Conservation (phyloP, 306 rosid species). For the Vicia faba region DNA sequence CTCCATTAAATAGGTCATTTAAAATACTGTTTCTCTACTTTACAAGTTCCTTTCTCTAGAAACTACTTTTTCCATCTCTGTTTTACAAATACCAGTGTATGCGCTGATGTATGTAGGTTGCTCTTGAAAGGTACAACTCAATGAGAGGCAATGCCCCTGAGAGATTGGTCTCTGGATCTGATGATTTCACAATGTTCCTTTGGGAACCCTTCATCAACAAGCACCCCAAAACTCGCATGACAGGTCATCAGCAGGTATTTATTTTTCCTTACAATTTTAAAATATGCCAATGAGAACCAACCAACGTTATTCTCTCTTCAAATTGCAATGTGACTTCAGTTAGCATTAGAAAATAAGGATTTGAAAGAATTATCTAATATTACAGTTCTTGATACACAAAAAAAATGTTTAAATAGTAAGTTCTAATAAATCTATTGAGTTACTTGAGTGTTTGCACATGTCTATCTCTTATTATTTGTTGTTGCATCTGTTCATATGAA, state of each 20-base stretch:
- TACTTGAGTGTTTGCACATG: conserved; percentile 16
- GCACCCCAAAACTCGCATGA: conserved; percentile 88
- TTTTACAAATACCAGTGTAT: conserved; percentile 5
- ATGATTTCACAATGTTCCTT: conserved; percentile 95
- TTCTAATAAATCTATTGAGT: conserved; percentile 21
- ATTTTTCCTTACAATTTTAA: neutral
- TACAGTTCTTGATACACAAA: neutral
- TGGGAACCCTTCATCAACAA: conserved; percentile 94
- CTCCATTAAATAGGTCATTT: neutral
- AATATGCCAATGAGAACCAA: conserved; percentile 19
- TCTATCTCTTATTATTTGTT: neutral
- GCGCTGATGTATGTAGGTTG: conserved; percentile 58
- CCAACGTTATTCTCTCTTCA: conserved; percentile 26
- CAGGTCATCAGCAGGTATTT: conserved; percentile 93
- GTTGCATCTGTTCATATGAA: conserved; percentile 6
- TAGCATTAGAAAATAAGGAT: neutral
- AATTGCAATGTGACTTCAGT: conserved; percentile 31
- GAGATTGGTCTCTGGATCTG: conserved; percentile 95
- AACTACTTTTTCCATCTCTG: conserved; percentile 6
- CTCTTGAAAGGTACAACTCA: conserved; percentile 83
- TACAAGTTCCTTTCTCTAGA: neutral
- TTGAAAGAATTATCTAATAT: conserved; percentile 12
- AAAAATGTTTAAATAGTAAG: conserved; percentile 5
- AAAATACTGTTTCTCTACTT: neutral
- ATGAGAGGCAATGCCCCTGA: conserved; percentile 90